Evolutionary conservation across 768 basidiomycete genomes (phyloP).

Genomic region (Thelephora ganbajun): DNA sequence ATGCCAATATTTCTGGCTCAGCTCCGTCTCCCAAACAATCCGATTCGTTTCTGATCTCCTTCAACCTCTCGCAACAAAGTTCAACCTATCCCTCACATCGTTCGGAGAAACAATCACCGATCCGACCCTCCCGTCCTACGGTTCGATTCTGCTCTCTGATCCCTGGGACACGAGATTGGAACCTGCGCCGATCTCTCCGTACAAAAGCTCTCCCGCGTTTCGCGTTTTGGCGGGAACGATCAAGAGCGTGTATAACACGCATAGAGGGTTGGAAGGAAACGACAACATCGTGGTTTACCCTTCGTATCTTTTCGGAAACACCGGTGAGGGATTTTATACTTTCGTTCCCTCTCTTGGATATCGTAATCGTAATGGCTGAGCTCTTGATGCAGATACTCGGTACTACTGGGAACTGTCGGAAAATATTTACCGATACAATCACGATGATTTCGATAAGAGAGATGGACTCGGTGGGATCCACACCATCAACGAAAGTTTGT

Average conservation of each 20-base stretch:
- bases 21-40: conserved; percentile 18
- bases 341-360: conserved; percentile 11
- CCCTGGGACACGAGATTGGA: conserved; percentile 20
- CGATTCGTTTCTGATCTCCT: conserved; percentile 17
- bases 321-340: conserved; percentile 13
- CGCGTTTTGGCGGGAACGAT: conserved; percentile 29
- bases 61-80: conserved; percentile 16
- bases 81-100: conserved; percentile 27
- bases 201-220: conserved; percentile 18
- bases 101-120: conserved; percentile 22
- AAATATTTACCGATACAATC: conserved; percentile 32
- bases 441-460: conserved; percentile 11
- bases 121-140: conserved; percentile 15
- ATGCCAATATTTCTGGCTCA: conserved; percentile 3
- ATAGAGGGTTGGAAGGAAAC: conserved; percentile 13
- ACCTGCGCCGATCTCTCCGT: conserved; percentile 31
- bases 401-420: conserved; percentile 31
- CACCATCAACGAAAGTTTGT: conserved; percentile 19
- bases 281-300: conserved; percentile 24
- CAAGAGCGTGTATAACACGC: conserved; percentile 21
- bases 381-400: conserved; percentile 22
- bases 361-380: neutral
- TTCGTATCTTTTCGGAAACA: conserved; percentile 22
- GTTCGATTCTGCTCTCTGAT: conserved; percentile 23
- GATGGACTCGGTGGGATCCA: conserved; percentile 14